phyloP scores from a whole-genome alignment of 31 red algal species.

The Endocladia muricata region DNA sequence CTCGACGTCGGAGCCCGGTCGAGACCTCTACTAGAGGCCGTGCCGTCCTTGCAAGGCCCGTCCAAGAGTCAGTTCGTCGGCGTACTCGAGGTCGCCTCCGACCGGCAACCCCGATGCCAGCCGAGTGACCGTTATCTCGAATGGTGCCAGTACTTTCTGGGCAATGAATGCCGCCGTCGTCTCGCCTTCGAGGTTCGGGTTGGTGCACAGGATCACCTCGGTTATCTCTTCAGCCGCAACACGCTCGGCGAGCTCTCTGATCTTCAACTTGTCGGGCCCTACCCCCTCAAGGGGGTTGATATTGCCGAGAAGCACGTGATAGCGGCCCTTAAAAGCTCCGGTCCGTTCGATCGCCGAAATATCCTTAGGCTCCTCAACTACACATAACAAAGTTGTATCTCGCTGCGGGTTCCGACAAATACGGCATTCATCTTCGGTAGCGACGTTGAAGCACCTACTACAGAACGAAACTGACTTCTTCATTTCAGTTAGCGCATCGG shows the following conservation, averaged over 20 bases:
- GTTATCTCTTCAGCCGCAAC: neutral
- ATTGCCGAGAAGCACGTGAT: slow-evolving; percentile 3
- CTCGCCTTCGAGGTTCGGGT: slow-evolving; percentile 16
- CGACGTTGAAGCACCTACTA: neutral
- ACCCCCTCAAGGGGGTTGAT: slow-evolving; percentile 5
- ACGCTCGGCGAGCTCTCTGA: slow-evolving; percentile 2
- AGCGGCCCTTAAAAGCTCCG: neutral
- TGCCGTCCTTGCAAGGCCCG: slow-evolving; percentile 2
- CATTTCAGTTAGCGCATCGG: neutral
- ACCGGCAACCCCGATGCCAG: slow-evolving; percentile 12
- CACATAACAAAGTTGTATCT: neutral
- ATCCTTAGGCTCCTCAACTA: neutral
- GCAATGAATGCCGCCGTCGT: slow-evolving; percentile 5
- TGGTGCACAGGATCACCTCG: slow-evolving; percentile 16
- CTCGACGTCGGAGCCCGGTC: no score
- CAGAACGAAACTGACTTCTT: neutral
- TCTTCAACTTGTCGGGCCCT: slow-evolving; percentile 1
- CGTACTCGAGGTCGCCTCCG: slow-evolving; percentile 12
- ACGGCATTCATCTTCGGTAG: slow-evolving; percentile 15
- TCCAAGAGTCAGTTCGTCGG: slow-evolving; percentile 5
- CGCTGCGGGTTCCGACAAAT: slow-evolving; percentile 6
- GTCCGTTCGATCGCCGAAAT: neutral
- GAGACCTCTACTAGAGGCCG: neutral
- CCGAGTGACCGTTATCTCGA: neutral
- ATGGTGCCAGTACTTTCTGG: neutral